These are phyloP conservation scores for Mrakiaceae sp. DNA, from an alignment of 1,284 basidiomycete genomes.

Conservation along the genomic window DNA sequence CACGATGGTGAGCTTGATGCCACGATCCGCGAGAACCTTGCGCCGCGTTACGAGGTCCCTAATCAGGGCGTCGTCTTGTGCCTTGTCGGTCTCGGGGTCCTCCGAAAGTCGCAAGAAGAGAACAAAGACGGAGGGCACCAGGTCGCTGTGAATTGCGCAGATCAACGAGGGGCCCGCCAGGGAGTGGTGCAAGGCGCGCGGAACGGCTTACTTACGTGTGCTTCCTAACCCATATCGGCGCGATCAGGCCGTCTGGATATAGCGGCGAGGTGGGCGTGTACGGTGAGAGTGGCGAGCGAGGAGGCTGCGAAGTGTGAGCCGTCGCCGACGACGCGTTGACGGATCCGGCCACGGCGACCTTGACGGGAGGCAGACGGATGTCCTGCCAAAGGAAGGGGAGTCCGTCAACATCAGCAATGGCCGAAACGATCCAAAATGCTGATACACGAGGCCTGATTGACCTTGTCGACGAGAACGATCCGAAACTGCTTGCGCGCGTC, in stretches of 20 bases:
- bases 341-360: slow-evolving; percentile 46
- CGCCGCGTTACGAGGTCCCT: slow-evolving; percentile 68
- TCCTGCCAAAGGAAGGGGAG: slow-evolving; percentile 33
- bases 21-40: slow-evolving; percentile 64
- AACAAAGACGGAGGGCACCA: slow-evolving; percentile 85
- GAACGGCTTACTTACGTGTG: slow-evolving; percentile 3
- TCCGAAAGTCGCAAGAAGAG: slow-evolving; percentile 63
- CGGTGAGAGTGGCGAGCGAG: slow-evolving; percentile 80
- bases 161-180: not conserved
- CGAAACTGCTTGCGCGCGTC: slow-evolving; percentile 55
- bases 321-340: not conserved
- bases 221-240: slow-evolving; percentile 94
- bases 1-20: slow-evolving; percentile 88
- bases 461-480: slow-evolving; percentile 67
- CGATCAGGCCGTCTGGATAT: slow-evolving; percentile 86
- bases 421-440: too few relatives aligned
- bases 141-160: slow-evolving; percentile 51
- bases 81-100: slow-evolving; percentile 49
- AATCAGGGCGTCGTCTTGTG: slow-evolving; percentile 60
- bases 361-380: slow-evolving; percentile 74
- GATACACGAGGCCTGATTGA: slow-evolving; percentile 25
- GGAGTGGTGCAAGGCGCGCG: not conserved
- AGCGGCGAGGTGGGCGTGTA: slow-evolving; percentile 75
- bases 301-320: slow-evolving; percentile 10
- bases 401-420: too few relatives aligned